A percentile compares a stretch with the other conserved stretches of the same genome.
phyloP scores from a whole-genome alignment of 1,284 basidiomycete species.

The Sporisorium reilianum region DNA sequence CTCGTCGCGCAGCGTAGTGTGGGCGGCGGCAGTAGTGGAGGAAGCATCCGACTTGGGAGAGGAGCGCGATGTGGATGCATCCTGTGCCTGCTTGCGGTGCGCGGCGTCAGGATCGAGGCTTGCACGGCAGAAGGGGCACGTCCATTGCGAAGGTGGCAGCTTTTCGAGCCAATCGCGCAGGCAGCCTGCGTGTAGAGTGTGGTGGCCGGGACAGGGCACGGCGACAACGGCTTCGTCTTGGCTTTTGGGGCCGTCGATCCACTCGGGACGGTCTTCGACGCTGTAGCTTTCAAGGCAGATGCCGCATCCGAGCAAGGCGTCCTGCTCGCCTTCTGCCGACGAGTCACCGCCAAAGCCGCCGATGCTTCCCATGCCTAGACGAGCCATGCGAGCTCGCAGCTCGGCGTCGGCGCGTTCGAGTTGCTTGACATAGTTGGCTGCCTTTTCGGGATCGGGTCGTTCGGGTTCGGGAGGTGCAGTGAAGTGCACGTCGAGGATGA shows the following conservation, averaged over 20 bases:
- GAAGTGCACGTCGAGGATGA: slow-evolving; percentile 55
- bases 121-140: slow-evolving; percentile 64
- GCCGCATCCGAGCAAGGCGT: slow-evolving; percentile 55
- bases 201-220: slow-evolving; percentile 63
- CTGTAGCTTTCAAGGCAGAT: slow-evolving; percentile 64
- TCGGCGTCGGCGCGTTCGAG: slow-evolving; percentile 66
- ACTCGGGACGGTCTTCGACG: slow-evolving; percentile 59
- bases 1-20: slow-evolving; percentile 54
- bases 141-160: slow-evolving; percentile 60
- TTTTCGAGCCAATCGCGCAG: slow-evolving; percentile 61
- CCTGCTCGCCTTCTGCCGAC: slow-evolving; percentile 12
- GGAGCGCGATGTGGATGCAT: slow-evolving; percentile 1
- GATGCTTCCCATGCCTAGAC: slow-evolving; percentile 61
- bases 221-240: slow-evolving; percentile 60
- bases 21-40: background rate
- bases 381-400: slow-evolving; percentile 62
- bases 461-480: slow-evolving; percentile 35
- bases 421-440: slow-evolving; percentile 50
- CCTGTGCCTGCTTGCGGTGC: background rate
- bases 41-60: slow-evolving; percentile 9
- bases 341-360: slow-evolving; percentile 39
- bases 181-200: slow-evolving; percentile 62
- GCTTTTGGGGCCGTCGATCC: slow-evolving; percentile 54
- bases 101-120: slow-evolving; percentile 25
- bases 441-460: slow-evolving; percentile 48